These are phyloP conservation scores for Piromyces sp. DNA, from an alignment of 192 early-diverging fungal species.

Conservation along the genomic window DNA sequence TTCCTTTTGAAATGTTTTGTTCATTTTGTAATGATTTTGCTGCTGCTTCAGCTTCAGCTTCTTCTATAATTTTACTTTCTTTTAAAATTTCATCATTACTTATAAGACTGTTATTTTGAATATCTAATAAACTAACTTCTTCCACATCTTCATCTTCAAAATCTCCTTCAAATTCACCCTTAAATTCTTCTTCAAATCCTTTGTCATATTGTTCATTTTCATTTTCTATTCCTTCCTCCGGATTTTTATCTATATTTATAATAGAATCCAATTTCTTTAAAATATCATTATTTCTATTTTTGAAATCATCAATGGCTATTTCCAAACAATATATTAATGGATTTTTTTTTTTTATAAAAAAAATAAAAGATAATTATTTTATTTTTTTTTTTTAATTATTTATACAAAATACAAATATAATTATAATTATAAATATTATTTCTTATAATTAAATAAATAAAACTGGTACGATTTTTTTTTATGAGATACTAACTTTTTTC, in stretches of 20 bases:
- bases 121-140: neutral
- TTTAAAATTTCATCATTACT: neutral
- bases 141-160: neutral
- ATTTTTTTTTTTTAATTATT: no score
- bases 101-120: neutral
- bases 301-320: neutral
- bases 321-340: no score
- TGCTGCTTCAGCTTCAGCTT: neutral
- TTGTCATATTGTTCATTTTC: neutral
- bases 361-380: no score
- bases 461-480: neutral
- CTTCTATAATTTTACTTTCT: neutral
- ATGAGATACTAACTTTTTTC: neutral
- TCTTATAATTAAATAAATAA: no score
- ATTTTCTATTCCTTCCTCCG: neutral
- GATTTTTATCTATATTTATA: neutral
- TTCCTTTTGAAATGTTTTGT: neutral
- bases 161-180: neutral
- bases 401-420: no score
- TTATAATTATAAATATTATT: no score
- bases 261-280: neutral
- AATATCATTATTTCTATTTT: neutral
- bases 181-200: no score
- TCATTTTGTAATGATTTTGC: neutral
- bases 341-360: no score